Evolutionary conservation across 1,284 basidiomycete species (phyloP), one percentile per base, ranked within the genome.

Genomic region (Gymnopus androsaceus): DNA sequence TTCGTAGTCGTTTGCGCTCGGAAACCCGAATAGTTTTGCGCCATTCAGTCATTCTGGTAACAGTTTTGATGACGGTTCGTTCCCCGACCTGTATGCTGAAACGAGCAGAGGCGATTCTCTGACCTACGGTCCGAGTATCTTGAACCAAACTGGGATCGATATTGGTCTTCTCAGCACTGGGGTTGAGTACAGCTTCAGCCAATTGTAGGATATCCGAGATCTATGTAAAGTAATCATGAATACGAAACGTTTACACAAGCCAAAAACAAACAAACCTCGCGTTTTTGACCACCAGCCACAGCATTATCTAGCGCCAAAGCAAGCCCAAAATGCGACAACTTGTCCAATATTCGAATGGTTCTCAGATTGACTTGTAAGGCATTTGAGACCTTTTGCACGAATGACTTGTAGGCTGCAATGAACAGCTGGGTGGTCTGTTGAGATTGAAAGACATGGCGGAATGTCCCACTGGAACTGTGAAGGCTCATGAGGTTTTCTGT

Each of bases 381-480:
- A 15, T 65, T 61, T 0, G 72, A 64, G 0, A 84, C 67, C 21
- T 75, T 75, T 1, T 68, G 63, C 3, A 83, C 76, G 64, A 86
- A 89, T 2, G 72, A 65, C 61, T 79, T 81, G 66, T 85, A 86
- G 15, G 82, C 81, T 30, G 84, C 79, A 11, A 91, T 74, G 60
- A 90, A 87, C 8, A 82, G 62, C 54, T 85, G 80, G 0, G 85
- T 87, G 3, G 79, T 81, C 54, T 82, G 82, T 56, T 88, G 84
- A 0, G 85, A 88, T 62, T 78, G 83, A 71, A 92, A 91, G 1
- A 87, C 67, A 54, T 86, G 79, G 12, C 87, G 82, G 69, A 92
- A 91, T 0, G 82, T 81, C 0, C 78, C 66, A 58, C 79, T 84
- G 0, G 81, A 78, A 1, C 75, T 76, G 62, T 92, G 87, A 19